Conservation (phyloP, 257 asterid species). For the Gardenia jasminoides region DNA sequence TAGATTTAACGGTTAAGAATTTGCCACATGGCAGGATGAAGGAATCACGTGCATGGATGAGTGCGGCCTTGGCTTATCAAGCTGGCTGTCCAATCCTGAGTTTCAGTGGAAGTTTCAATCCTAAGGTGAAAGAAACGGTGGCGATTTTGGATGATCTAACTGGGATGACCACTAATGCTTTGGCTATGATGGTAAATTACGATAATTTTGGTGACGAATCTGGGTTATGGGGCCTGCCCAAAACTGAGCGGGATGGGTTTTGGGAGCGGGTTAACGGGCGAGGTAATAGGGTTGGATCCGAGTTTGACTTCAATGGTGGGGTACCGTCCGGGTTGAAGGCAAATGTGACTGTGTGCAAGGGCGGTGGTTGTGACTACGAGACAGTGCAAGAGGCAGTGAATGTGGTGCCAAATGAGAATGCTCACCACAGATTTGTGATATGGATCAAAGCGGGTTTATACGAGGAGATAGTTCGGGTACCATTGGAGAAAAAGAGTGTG, state of each 20-base stretch:
- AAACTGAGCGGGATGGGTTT: constrained; percentile 43
- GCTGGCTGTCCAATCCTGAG: constrained; percentile 59
- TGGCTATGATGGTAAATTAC: constrained; percentile 48
- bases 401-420: constrained; percentile 31
- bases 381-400: constrained; percentile 47
- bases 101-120: constrained; percentile 40
- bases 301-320: constrained; percentile 21
- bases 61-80: constrained; percentile 53
- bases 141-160: constrained; percentile 37
- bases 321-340: constrained; percentile 31
- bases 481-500: constrained; percentile 34
- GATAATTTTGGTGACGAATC: constrained; percentile 32
- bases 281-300: background rate
- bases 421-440: constrained; percentile 24
- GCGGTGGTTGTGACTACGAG: constrained; percentile 27
- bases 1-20: constrained; percentile 19
- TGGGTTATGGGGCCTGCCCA: constrained; percentile 31
- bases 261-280: constrained; percentile 32
- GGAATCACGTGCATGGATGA: constrained; percentile 76
- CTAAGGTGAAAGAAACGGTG: constrained; percentile 42
- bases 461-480: constrained; percentile 30
- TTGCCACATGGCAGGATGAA: constrained; percentile 30
- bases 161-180: constrained; percentile 29
- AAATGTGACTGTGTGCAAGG: constrained; percentile 37
- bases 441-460: constrained; percentile 33